phyloP scores from a whole-genome alignment of 2,329 filamentous ascomycete genomes.

The Colletotrichum plurivorum region DNA sequence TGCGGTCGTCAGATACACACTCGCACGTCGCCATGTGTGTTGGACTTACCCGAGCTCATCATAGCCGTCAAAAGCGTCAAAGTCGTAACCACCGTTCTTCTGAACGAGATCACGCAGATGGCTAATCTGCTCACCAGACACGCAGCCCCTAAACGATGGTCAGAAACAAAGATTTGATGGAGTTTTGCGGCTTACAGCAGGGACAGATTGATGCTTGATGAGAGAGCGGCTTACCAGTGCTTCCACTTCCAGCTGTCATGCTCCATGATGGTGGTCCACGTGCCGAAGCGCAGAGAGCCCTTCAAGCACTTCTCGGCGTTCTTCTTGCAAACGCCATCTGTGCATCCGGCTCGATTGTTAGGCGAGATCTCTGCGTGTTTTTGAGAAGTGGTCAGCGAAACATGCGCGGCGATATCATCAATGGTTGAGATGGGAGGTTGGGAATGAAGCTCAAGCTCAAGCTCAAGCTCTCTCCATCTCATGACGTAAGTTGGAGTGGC shows the following conservation, averaged over 20 bases:
- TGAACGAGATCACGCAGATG: slow-evolving; percentile 73
- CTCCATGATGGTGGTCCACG: slow-evolving; percentile 75
- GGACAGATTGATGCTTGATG: too few relatives aligned
- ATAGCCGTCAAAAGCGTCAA: slow-evolving; percentile 82
- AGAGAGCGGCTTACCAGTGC: slow-evolving; percentile 78
- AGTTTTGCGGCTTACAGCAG: too few relatives aligned
- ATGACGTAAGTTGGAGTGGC: slow-evolving; percentile 31
- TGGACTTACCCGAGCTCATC: slow-evolving; percentile 74
- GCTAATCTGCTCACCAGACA: slow-evolving; percentile 80
- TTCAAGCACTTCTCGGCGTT: slow-evolving; percentile 79
- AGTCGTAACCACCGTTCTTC: slow-evolving; percentile 66
- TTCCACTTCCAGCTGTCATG: slow-evolving; percentile 81
- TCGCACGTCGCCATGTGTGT: not conserved
- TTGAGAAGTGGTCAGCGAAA: slow-evolving; percentile 24
- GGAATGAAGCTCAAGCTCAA: slow-evolving; percentile 1
- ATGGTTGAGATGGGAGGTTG: not conserved
- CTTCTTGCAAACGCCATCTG: slow-evolving; percentile 81
- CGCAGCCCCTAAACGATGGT: slow-evolving; percentile 79
- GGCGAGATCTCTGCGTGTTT: slow-evolving; percentile 75
- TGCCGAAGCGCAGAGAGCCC: slow-evolving; percentile 83
- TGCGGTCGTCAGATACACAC: slow-evolving; percentile 43
- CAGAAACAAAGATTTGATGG: not conserved
- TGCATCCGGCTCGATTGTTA: slow-evolving; percentile 81
- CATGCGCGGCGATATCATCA: not conserved
- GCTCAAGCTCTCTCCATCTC: not conserved